Percentiles rank a stretch among this genome's conserved stretches.
phyloP scores from a whole-genome alignment of 2,329 filamentous ascomycete species.

The Cryphonectria carpinicola region DNA sequence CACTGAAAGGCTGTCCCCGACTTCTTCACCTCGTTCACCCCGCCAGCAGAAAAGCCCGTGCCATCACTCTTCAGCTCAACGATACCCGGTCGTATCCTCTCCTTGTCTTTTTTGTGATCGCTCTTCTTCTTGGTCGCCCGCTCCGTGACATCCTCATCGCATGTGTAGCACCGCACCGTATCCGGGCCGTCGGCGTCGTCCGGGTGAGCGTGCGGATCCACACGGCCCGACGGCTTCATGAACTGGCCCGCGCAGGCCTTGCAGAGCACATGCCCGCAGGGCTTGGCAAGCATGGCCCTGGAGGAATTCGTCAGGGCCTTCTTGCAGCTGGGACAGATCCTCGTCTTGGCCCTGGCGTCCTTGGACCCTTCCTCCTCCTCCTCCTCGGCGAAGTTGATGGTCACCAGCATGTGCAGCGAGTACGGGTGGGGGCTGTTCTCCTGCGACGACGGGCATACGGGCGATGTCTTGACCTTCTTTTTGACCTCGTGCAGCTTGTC shows the following conservation, averaged over 20 bases:
- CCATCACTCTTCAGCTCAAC: slow-evolving; percentile 84
- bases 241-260: slow-evolving; percentile 84
- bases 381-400: slow-evolving; percentile 77
- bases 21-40: slow-evolving; percentile 80
- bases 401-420: slow-evolving; percentile 76
- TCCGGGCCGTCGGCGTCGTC: slow-evolving; percentile 46
- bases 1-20: slow-evolving; percentile 82
- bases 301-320: slow-evolving; percentile 82
- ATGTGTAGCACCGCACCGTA: slow-evolving; percentile 78
- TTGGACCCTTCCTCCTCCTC: slow-evolving; percentile 42
- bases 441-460: slow-evolving; percentile 76
- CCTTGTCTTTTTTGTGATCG: slow-evolving; percentile 52
- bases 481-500: slow-evolving; percentile 57
- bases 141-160: slow-evolving; percentile 74
- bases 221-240: slow-evolving; percentile 62
- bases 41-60: slow-evolving; percentile 90
- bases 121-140: slow-evolving; percentile 39
- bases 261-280: slow-evolving; percentile 91
- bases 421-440: slow-evolving; percentile 71
- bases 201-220: slow-evolving; percentile 65
- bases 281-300: slow-evolving; percentile 80
- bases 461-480: slow-evolving; percentile 68
- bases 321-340: slow-evolving; percentile 80
- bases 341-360: slow-evolving; percentile 45
- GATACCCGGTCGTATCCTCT: slow-evolving; percentile 69